Conservation (phyloP, 495 filamentous ascomycete species). For the Podospora anserina region DNA sequence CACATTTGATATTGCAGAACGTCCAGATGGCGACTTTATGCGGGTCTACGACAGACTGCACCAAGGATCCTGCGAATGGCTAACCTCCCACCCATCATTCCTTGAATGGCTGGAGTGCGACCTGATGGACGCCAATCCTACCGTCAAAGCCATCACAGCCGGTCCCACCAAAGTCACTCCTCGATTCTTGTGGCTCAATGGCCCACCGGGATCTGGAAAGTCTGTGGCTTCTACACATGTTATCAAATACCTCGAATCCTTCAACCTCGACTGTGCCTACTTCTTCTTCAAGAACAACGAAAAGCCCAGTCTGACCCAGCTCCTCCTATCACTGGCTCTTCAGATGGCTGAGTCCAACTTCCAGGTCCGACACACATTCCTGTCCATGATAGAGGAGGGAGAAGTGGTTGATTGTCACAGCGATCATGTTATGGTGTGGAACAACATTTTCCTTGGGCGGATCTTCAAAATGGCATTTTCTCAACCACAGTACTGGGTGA, state of each 20-base stretch:
- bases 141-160: constrained; percentile 12
- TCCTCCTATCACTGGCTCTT: constrained; percentile 20
- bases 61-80: constrained; percentile 27
- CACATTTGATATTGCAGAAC: constrained; percentile 20
- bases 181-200: constrained; percentile 28
- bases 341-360: constrained; percentile 30
- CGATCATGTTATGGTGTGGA: constrained; percentile 30
- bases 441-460: constrained; percentile 21
- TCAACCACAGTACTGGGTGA: constrained; percentile 28
- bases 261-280: constrained; percentile 23
- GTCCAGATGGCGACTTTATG: constrained; percentile 21
- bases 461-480: constrained; percentile 26
- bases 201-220: constrained; percentile 29
- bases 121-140: constrained; percentile 9
- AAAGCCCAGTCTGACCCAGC: constrained; percentile 12
- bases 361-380: constrained; percentile 21
- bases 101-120: constrained; percentile 23
- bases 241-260: constrained; percentile 20
- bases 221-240: constrained; percentile 24
- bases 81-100: constrained; percentile 18
- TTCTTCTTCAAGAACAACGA: constrained; percentile 26
- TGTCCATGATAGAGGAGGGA: constrained; percentile 24
- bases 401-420: constrained; percentile 15
- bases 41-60: constrained; percentile 22
- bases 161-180: not conserved